Percentiles rank a stretch among this genome's conserved stretches.
These are phyloP conservation scores for Podaxis sp. DNA, from an alignment of 768 basidiomycete species.

Conservation along the genomic window DNA sequence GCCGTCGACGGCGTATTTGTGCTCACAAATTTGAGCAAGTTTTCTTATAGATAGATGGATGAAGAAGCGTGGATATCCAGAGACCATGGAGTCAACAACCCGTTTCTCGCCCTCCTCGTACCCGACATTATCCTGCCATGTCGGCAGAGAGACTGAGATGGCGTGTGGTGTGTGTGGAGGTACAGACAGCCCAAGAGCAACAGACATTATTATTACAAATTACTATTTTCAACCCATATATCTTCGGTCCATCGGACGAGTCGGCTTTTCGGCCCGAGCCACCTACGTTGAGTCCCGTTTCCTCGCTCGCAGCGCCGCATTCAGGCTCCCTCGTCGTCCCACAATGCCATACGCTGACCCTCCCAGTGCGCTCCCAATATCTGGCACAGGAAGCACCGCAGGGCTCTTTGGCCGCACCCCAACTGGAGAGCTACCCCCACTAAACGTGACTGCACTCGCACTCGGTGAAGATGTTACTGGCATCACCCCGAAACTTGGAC, in stretches of 20 bases:
- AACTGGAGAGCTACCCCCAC: constrained; percentile 1
- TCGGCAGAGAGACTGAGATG: constrained; percentile 93
- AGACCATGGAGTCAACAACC: constrained; percentile 75
- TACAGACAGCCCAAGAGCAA: constrained; percentile 49
- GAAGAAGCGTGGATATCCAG: constrained; percentile 95
- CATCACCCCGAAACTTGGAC: constrained; percentile 25
- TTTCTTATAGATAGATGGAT: constrained; percentile 84
- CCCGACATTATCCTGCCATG: constrained; percentile 86
- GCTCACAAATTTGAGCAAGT: constrained; percentile 76
- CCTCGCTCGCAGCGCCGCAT: neutral
- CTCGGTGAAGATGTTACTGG: constrained; percentile 22
- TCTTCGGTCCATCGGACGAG: neutral
- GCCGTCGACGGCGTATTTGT: constrained; percentile 68
- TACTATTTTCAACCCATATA: neutral
- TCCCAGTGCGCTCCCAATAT: constrained; percentile 27
- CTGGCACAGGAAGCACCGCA: constrained; percentile 22
- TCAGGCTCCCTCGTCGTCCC: constrained; percentile 18
- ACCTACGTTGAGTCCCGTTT: constrained; percentile 1
- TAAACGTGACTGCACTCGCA: constrained; percentile 15
- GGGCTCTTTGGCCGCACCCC: constrained; percentile 6
- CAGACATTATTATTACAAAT: constrained; percentile 17
- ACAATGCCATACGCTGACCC: constrained; percentile 13
- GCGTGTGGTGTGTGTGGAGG: constrained; percentile 81
- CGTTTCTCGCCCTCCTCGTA: constrained; percentile 90
- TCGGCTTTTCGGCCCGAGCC: neutral